Conservation (phyloP, 2,329 filamentous ascomycete genomes). For the Alternaria sp. region DNA sequence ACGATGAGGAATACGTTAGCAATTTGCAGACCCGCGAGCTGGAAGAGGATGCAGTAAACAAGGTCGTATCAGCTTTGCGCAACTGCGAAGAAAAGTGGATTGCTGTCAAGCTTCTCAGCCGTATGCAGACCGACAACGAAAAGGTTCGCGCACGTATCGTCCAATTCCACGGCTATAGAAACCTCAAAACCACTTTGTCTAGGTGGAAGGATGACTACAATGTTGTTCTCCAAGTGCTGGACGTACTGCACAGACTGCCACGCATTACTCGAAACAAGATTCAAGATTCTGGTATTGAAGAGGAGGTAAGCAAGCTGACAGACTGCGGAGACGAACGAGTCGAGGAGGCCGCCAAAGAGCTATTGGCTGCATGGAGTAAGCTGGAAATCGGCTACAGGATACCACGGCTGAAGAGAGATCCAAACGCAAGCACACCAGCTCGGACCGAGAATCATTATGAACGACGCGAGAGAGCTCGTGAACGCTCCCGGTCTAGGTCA, state of each 20-base stretch:
- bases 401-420: constrained; percentile 84
- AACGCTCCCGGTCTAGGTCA: constrained; percentile 59
- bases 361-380: constrained; percentile 87
- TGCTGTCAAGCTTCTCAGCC: constrained; percentile 88
- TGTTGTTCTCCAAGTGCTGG: constrained; percentile 85
- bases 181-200: constrained; percentile 84
- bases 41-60: constrained; percentile 83
- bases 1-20: constrained; percentile 95
- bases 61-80: constrained; percentile 95
- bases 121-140: constrained; percentile 87
- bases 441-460: constrained; percentile 65
- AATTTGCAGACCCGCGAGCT: constrained; percentile 81
- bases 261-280: constrained; percentile 97
- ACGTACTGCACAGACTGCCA: constrained; percentile 88
- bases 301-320: constrained; percentile 74
- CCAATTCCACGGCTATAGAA: constrained; percentile 96
- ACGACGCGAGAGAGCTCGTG: constrained; percentile 61
- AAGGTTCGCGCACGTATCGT: constrained; percentile 87
- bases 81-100: constrained; percentile 99
- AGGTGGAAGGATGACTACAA: constrained; percentile 91
- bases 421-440: constrained; percentile 59
- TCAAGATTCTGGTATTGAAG: constrained; percentile 92
- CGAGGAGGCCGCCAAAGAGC: constrained; percentile 70
- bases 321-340: constrained; percentile 78
- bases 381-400: constrained; percentile 93